phyloP scores from a whole-genome alignment of 805 yeast species.

The Lachancea thermotolerans region DNA sequence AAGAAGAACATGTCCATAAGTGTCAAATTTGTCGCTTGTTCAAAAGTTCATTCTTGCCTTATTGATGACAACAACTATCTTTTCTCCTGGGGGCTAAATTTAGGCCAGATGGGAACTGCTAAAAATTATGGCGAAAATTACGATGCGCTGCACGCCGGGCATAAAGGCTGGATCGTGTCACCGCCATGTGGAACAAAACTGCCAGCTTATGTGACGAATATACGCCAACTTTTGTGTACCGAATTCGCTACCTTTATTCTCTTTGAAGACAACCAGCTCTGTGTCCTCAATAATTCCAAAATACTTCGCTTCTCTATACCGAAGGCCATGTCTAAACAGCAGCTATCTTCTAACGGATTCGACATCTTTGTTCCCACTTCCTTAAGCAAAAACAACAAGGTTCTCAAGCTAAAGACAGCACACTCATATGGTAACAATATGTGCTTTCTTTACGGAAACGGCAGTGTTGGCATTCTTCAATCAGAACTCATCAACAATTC shows the following conservation, averaged over 20 bases:
- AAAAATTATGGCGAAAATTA: slow-evolving; percentile 35
- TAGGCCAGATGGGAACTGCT: slow-evolving; percentile 68
- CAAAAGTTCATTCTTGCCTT: slow-evolving; percentile 58
- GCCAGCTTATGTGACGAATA: slow-evolving; percentile 21
- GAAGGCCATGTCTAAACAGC: slow-evolving; percentile 23
- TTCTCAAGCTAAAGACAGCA: slow-evolving; percentile 28
- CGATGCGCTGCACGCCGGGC: slow-evolving; percentile 40
- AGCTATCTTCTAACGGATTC: slow-evolving; percentile 18
- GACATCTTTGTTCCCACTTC: slow-evolving; percentile 33
- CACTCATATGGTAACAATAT: slow-evolving; percentile 36
- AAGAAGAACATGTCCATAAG: slow-evolving; percentile 11
- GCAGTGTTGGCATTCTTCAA: slow-evolving; percentile 40
- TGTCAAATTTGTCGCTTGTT: slow-evolving; percentile 47
- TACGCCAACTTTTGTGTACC: slow-evolving; percentile 53
- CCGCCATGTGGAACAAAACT: slow-evolving; percentile 19
- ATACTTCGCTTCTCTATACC: slow-evolving; percentile 46
- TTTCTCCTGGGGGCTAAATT: slow-evolving; percentile 69
- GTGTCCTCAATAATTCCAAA: slow-evolving; percentile 50
- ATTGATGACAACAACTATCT: slow-evolving; percentile 46
- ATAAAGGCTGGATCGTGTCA: slow-evolving; percentile 30
- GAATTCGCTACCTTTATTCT: slow-evolving; percentile 67
- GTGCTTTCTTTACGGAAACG: slow-evolving; percentile 50
- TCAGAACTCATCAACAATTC: slow-evolving; percentile 13
- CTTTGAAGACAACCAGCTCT: slow-evolving; percentile 51
- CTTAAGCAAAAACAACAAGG: slow-evolving; percentile 23